Evolutionary conservation across 164 flowering plant genomes (phyloP).

Genomic region (Annona squamosa): DNA sequence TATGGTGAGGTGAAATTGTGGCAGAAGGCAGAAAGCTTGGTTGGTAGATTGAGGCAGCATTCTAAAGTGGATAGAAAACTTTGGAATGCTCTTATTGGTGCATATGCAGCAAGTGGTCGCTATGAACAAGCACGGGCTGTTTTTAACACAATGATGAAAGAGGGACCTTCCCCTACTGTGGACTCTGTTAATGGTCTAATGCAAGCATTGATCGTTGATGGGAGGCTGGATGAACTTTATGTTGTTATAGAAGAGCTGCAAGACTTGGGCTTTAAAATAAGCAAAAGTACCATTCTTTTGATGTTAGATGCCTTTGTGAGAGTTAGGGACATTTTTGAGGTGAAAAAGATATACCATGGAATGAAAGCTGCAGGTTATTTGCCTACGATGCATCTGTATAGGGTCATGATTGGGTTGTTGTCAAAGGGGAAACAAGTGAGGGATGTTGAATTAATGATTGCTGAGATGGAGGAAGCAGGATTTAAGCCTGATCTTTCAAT

Average conservation of each 20-base stretch:
- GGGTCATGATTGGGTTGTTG: conserved; percentile 59
- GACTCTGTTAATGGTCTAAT: conserved; percentile 76
- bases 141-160: conserved; percentile 83
- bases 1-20: conserved; percentile 67
- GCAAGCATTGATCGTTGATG: conserved; percentile 77
- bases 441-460: conserved; percentile 83
- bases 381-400: conserved; percentile 89
- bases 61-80: conserved; percentile 53
- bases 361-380: conserved; percentile 96
- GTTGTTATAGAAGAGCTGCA: conserved; percentile 86
- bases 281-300: conserved; percentile 79
- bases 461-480: conserved; percentile 88
- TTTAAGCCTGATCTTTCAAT: conserved; percentile 77
- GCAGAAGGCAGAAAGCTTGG: conserved; percentile 72
- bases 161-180: conserved; percentile 84
- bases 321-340: conserved; percentile 76
- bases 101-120: conserved; percentile 82
- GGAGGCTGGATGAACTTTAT: conserved; percentile 77
- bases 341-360: conserved; percentile 83
- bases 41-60: conserved; percentile 46
- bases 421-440: conserved; percentile 67
- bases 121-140: conserved; percentile 92
- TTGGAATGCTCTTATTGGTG: conserved; percentile 82
- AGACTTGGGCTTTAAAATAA: conserved; percentile 89
- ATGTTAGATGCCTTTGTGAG: conserved; percentile 93